Conservation (phyloP, 1,284 basidiomycete species). For the Ceratobasidium papillatum region DNA sequence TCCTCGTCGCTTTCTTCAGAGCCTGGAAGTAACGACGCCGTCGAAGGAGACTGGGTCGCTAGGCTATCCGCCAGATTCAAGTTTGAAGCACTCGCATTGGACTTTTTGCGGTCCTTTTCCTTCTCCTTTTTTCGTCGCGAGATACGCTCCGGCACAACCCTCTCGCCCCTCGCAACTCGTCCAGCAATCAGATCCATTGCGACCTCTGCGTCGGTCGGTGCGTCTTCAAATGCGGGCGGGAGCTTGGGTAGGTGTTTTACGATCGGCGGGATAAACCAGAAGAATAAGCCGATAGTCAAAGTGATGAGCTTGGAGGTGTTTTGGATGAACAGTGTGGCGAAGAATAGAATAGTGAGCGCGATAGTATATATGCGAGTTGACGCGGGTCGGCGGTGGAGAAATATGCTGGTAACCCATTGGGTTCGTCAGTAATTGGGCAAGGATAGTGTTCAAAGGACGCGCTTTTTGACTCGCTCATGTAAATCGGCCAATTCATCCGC, state of each 20-base stretch:
- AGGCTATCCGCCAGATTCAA: not conserved
- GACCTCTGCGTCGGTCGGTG: conserved; percentile 71
- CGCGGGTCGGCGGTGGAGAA: conserved; percentile 66
- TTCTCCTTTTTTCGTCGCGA: not conserved
- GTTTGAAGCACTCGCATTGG: not conserved
- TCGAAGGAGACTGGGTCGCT: conserved; percentile 13
- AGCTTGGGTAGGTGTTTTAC: conserved; percentile 49
- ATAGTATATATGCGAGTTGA: conserved; percentile 60
- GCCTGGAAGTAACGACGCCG: conserved; percentile 1
- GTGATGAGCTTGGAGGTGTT: conserved; percentile 57
- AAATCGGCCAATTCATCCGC: conserved; percentile 62
- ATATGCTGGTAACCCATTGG: conserved; percentile 57
- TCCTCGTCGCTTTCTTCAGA: conserved; percentile 20
- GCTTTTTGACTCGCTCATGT: conserved; percentile 75
- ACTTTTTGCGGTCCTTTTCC: not conserved
- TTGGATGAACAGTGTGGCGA: conserved; percentile 60
- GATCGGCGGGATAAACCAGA: conserved; percentile 33
- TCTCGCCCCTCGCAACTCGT: conserved; percentile 64
- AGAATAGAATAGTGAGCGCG: conserved; percentile 63
- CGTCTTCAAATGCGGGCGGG: conserved; percentile 60
- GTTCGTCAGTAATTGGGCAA: not conserved
- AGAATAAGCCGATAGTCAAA: conserved; percentile 43
- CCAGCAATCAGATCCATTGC: conserved; percentile 73
- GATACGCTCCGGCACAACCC: conserved; percentile 51
- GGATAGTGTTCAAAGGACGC: conserved; percentile 45